Conservation (phyloP, 768 basidiomycete species). For the Auricularia sp. region DNA sequence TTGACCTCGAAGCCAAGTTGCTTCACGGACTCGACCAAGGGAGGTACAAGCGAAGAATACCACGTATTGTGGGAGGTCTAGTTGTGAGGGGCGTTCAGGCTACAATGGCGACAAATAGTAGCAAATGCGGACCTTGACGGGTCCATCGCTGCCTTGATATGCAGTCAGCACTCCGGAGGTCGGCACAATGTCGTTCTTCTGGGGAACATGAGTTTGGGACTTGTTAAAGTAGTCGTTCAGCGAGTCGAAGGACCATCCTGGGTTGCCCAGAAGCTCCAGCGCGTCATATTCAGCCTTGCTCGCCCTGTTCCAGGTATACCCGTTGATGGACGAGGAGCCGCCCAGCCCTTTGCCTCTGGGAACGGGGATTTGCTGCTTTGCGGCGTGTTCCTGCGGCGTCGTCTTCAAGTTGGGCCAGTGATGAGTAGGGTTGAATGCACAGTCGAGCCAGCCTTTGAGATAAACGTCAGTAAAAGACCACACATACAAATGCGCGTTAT, state of each 20-base stretch:
- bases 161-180: neutral
- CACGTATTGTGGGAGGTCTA: constrained; percentile 4
- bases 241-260: constrained; percentile 13
- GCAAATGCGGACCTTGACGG: neutral
- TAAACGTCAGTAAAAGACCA: too few relatives aligned
- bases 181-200: constrained; percentile 12
- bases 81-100: neutral
- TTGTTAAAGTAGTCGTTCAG: constrained; percentile 12
- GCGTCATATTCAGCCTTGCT: constrained; percentile 16
- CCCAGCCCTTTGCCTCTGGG: constrained; percentile 5
- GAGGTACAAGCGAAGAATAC: constrained; percentile 3
- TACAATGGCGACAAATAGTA: neutral
- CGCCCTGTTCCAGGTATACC: constrained; percentile 7
- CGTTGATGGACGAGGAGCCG: constrained; percentile 16
- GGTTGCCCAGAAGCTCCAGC: constrained; percentile 3
- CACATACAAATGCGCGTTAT: too few relatives aligned
- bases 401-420: neutral
- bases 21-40: neutral
- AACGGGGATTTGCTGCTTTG: constrained; percentile 13
- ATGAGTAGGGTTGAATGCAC: too few relatives aligned
- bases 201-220: constrained; percentile 25
- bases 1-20: neutral
- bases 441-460: too few relatives aligned
- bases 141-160: neutral
- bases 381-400: constrained; percentile 2